These are phyloP conservation scores for Dalbergia cochinchinensis DNA, from an alignment of 306 rosid species.

Conservation along the genomic window DNA sequence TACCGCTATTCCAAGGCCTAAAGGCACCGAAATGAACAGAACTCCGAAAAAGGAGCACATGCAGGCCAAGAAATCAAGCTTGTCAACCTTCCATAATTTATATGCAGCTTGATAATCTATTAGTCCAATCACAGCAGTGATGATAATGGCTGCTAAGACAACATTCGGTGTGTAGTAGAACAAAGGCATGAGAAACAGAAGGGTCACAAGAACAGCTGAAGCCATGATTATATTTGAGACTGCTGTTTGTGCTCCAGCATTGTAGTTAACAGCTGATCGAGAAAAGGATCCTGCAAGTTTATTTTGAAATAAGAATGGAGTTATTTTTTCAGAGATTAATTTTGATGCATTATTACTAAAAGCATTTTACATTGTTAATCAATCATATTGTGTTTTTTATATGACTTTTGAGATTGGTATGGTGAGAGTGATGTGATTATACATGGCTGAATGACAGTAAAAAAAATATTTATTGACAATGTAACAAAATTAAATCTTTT, in stretches of 20 bases:
- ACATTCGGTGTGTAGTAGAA: constrained; percentile 93
- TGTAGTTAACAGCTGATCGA: constrained; percentile 94
- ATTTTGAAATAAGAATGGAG: too few relatives aligned
- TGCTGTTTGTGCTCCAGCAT: constrained; percentile 90
- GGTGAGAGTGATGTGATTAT: too few relatives aligned
- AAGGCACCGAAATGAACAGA: constrained; percentile 90
- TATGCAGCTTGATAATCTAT: constrained; percentile 80
- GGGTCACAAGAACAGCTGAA: constrained; percentile 89
- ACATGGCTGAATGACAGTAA: too few relatives aligned
- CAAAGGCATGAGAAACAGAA: constrained; percentile 93
- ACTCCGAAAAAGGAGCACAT: constrained; percentile 91
- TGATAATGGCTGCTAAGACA: constrained; percentile 86
- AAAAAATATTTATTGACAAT: background rate
- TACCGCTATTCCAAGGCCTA: constrained; percentile 95
- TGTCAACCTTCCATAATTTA: constrained; percentile 91
- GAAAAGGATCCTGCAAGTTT: constrained; percentile 86
- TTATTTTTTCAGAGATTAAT: too few relatives aligned
- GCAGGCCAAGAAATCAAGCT: constrained; percentile 91
- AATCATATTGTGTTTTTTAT: too few relatives aligned
- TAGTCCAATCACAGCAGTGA: constrained; percentile 91
- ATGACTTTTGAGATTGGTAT: too few relatives aligned
- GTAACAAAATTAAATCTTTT: constrained; percentile 1
- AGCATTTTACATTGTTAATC: too few relatives aligned
- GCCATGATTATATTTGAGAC: constrained; percentile 92
- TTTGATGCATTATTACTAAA: too few relatives aligned